These are phyloP conservation scores for Bruguiera sexangula DNA, from an alignment of 345 rosid species.

Conservation along the genomic window DNA sequence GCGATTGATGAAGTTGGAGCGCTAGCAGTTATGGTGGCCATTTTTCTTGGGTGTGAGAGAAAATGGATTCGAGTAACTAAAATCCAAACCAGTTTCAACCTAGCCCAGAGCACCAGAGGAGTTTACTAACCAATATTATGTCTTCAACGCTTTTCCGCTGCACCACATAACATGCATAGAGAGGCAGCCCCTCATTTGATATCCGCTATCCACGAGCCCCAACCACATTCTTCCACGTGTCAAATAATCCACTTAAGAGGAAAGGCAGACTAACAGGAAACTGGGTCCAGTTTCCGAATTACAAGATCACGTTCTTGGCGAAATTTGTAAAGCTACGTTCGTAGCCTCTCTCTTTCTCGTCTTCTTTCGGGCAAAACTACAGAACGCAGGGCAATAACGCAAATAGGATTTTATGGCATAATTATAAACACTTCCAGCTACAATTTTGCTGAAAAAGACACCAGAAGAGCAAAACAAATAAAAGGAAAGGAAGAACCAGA, in stretches of 20 bases:
- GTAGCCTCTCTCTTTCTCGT: too few relatives aligned
- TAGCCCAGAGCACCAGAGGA: background rate
- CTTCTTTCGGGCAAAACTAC: too few relatives aligned
- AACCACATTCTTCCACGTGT: slow-evolving; percentile 61
- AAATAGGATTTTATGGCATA: too few relatives aligned
- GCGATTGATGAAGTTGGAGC: slow-evolving; percentile 47
- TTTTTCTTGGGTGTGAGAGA: slow-evolving; percentile 26
- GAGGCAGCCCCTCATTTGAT: slow-evolving; percentile 32
- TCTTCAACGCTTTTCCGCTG: slow-evolving; percentile 1
- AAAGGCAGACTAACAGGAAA: background rate
- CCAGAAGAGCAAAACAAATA: too few relatives aligned
- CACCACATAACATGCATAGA: slow-evolving; percentile 17
- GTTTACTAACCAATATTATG: slow-evolving; percentile 4
- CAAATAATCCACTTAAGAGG: slow-evolving; percentile 24
- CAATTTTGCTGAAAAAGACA: too few relatives aligned
- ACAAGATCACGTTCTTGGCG: too few relatives aligned
- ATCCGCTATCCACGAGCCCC: slow-evolving; percentile 66
- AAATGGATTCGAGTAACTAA: background rate
- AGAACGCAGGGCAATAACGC: too few relatives aligned
- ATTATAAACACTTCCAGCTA: too few relatives aligned
- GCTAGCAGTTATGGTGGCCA: slow-evolving; percentile 57
- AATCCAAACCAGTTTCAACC: too few relatives aligned
- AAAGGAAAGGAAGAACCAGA: background rate
- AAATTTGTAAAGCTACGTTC: too few relatives aligned
- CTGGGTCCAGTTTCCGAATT: too few relatives aligned